A percentile compares a stretch with the other conserved stretches of the same genome.
phyloP scores from a whole-genome alignment of 371 early-diverging fungal genomes.

The Mortierella sp. region DNA sequence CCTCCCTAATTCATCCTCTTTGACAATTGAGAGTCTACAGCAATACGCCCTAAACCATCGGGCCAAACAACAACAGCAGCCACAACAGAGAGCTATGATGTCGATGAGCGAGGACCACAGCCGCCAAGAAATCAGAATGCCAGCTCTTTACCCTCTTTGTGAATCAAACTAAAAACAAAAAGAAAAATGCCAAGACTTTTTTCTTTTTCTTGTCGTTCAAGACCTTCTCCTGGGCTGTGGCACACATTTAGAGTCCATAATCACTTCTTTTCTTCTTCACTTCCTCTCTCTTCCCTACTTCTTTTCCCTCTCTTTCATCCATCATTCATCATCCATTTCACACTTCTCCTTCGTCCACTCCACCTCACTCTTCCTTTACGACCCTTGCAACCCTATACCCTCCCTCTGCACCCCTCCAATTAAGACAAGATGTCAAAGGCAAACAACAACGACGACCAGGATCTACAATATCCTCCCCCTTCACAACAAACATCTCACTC shows the following conservation, averaged over 20 bases:
- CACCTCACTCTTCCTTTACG: neutral
- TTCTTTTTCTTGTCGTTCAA: neutral
- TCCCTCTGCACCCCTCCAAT: neutral
- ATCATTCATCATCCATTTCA: neutral
- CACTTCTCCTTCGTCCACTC: neutral
- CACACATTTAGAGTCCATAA: neutral
- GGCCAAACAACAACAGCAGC: neutral
- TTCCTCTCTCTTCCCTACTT: neutral
- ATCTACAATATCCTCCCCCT: neutral
- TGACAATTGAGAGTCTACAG: neutral
- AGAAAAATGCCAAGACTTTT: slow-evolving; percentile 20
- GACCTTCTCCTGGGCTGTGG: neutral
- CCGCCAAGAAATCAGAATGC: slow-evolving; percentile 3
- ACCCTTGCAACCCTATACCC: neutral
- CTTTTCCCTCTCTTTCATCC: neutral
- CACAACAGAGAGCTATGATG: neutral
- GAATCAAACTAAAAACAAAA: neutral
- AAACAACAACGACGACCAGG: neutral
- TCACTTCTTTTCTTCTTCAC: neutral
- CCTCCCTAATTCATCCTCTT: neutral
- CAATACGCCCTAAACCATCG: neutral
- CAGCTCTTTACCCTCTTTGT: neutral
- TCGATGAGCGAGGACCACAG: neutral
- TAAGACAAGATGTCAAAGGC: neutral
- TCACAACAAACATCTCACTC: neutral